Conservation (phyloP, 495 filamentous ascomycete species). For the Venustampulla echinocandica region DNA sequence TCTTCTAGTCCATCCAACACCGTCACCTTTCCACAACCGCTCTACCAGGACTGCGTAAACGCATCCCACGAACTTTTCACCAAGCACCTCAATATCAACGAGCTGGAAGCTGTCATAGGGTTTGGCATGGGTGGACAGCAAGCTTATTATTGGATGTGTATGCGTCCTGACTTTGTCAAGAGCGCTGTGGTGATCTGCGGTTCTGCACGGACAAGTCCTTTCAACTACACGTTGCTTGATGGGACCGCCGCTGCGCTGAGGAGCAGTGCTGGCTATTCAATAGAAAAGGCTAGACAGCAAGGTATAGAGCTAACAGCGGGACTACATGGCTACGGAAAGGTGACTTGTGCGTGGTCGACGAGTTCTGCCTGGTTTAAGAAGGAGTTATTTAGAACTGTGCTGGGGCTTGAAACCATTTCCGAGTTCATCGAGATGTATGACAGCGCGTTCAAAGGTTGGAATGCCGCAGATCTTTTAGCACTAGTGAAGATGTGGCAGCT, state of each 20-base stretch:
- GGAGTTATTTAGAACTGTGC: constrained; percentile 25
- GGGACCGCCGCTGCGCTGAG: constrained; percentile 32
- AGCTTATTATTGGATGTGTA: constrained; percentile 33
- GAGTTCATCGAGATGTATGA: constrained; percentile 26
- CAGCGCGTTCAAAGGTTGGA: constrained; percentile 27
- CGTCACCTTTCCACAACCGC: constrained; percentile 11
- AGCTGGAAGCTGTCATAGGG: constrained; percentile 29
- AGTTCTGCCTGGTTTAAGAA: constrained; percentile 35
- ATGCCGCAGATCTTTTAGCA: constrained; percentile 33
- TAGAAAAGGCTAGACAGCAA: constrained; percentile 23
- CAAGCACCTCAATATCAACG: constrained; percentile 19
- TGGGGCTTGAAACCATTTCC: constrained; percentile 18
- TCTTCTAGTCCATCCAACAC: constrained; percentile 30
- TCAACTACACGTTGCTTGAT: constrained; percentile 39
- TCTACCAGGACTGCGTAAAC: constrained; percentile 29
- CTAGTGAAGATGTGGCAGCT: constrained; percentile 36
- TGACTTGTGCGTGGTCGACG: constrained; percentile 35
- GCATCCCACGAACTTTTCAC: constrained; percentile 26
- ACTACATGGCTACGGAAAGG: constrained; percentile 31
- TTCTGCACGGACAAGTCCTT: constrained; percentile 31
- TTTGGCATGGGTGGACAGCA: constrained; percentile 43
- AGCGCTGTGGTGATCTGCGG: constrained; percentile 31
- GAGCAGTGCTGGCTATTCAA: constrained; percentile 29
- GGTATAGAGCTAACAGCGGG: constrained; percentile 22
- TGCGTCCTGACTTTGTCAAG: constrained; percentile 32